phyloP scores from a whole-genome alignment of 345 rosid species.

The Erodium maritimum region DNA sequence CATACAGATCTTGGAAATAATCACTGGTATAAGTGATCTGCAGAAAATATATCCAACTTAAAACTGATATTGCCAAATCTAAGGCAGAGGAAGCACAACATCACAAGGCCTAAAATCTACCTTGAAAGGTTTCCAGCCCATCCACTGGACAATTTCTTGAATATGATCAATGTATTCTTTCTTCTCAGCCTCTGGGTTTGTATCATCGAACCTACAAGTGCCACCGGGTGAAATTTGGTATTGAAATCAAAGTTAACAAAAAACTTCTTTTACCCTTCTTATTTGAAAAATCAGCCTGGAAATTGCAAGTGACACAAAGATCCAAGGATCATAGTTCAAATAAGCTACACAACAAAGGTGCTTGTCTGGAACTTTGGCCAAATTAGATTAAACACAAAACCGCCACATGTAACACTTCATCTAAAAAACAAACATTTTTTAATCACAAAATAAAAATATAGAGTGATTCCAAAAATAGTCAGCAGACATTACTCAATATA shows the following conservation, averaged over 20 bases:
- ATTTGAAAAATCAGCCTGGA: background rate
- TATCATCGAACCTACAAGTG: constrained; percentile 66
- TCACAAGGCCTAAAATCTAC: constrained; percentile 19
- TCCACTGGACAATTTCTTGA: constrained; percentile 87
- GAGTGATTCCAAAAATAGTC: background rate
- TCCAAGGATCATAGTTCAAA: no score
- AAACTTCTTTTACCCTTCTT: background rate
- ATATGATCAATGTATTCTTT: constrained; percentile 93
- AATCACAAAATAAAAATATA: background rate
- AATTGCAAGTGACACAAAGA: background rate
- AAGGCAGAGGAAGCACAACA: background rate
- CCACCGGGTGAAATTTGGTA: background rate
- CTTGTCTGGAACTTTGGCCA: background rate
- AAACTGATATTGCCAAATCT: background rate
- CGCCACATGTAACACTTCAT: background rate
- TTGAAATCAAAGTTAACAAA: background rate
- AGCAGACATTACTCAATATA: background rate
- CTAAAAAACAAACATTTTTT: background rate
- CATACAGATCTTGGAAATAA: constrained; percentile 89
- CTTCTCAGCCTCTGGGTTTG: constrained; percentile 98
- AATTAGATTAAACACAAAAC: background rate
- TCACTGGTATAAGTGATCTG: constrained; percentile 97
- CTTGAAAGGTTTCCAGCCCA: constrained; percentile 99
- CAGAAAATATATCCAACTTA: constrained; percentile 11
- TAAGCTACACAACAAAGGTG: background rate